Percentiles rank a stretch among this genome's conserved stretches.
Conservation (phyloP, 192 early-diverging fungal species). For the Coemansia sp. region DNA sequence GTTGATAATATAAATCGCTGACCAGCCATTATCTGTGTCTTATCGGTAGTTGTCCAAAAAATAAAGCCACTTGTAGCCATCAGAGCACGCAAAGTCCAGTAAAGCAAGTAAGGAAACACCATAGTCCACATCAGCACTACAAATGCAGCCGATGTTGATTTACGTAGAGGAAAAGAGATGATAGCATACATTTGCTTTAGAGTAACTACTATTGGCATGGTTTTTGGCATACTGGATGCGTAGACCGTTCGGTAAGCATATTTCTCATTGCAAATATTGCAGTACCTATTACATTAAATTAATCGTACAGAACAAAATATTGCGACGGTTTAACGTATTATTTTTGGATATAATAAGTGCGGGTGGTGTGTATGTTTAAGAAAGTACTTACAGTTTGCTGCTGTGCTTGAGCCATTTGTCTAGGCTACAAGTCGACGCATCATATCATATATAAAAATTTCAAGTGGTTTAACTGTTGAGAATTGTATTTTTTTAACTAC, state of each 20-base stretch:
- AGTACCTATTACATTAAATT: background rate
- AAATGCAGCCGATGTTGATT: background rate
- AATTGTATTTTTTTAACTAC: too few species aligned
- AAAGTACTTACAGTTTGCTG: slow-evolving; percentile 57
- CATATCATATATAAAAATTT: too few species aligned
- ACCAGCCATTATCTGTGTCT: background rate
- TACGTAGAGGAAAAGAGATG: slow-evolving; percentile 25
- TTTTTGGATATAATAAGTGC: too few species aligned
- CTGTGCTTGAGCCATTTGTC: slow-evolving; percentile 74
- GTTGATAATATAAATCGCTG: background rate
- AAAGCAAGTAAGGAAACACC: slow-evolving; percentile 67
- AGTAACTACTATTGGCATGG: slow-evolving; percentile 26
- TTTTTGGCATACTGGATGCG: background rate
- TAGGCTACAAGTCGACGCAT: slow-evolving; percentile 48
- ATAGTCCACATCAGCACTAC: slow-evolving; percentile 73
- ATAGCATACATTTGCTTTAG: slow-evolving; percentile 29
- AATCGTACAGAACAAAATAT: background rate
- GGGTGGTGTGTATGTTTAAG: too few species aligned
- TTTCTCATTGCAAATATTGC: slow-evolving; percentile 4
- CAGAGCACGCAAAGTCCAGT: slow-evolving; percentile 47
- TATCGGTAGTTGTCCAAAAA: background rate
- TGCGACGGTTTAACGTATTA: background rate
- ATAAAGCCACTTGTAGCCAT: background rate
- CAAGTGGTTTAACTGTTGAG: too few species aligned
- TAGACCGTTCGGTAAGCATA: slow-evolving; percentile 11